These are phyloP conservation scores for Lipomyces yamadae DNA, from an alignment of 805 yeast genomes.

Conservation along the genomic window DNA sequence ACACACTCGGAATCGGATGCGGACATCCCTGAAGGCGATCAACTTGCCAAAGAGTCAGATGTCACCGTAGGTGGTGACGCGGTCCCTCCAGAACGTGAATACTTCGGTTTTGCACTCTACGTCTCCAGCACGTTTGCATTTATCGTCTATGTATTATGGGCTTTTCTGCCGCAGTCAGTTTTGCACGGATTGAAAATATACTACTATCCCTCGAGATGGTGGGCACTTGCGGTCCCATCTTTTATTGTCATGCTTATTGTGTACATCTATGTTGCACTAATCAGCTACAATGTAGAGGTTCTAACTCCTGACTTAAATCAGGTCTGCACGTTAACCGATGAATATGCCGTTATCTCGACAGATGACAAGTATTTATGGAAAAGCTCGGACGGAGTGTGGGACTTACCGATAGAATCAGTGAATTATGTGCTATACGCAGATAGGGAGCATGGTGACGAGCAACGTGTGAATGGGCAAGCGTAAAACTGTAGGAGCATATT, in stretches of 20 bases:
- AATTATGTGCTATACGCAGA: conserved; percentile 62
- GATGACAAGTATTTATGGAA: conserved; percentile 52
- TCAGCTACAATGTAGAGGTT: conserved; percentile 76
- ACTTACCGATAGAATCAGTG: conserved; percentile 73
- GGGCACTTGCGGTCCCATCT: conserved; percentile 84
- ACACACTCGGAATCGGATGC: conserved; percentile 36
- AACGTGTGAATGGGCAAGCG: conserved; percentile 8
- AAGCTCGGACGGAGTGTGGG: conserved; percentile 86
- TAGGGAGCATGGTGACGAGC: conserved; percentile 12
- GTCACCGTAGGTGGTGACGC: conserved; percentile 48
- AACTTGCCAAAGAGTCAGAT: conserved; percentile 47
- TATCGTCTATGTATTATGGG: conserved; percentile 70
- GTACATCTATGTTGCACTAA: conserved; percentile 71
- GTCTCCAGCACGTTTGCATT: conserved; percentile 65
- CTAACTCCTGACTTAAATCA: conserved; percentile 65
- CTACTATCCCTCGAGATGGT: conserved; percentile 87
- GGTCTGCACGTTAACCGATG: conserved; percentile 69
- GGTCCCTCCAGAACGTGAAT: conserved; percentile 58
- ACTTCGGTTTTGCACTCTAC: conserved; percentile 84
- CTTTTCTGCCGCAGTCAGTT: conserved; percentile 65
- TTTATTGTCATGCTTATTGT: conserved; percentile 71
- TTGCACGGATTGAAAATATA: conserved; percentile 60
- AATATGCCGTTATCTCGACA: conserved; percentile 54
- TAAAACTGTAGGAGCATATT: conserved; percentile 1
- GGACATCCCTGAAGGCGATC: conserved; percentile 42